Percentiles rank a stretch among this genome's conserved stretches.
phyloP scores from a whole-genome alignment of 306 rosid species.

The Glycyrrhiza uralensis region DNA sequence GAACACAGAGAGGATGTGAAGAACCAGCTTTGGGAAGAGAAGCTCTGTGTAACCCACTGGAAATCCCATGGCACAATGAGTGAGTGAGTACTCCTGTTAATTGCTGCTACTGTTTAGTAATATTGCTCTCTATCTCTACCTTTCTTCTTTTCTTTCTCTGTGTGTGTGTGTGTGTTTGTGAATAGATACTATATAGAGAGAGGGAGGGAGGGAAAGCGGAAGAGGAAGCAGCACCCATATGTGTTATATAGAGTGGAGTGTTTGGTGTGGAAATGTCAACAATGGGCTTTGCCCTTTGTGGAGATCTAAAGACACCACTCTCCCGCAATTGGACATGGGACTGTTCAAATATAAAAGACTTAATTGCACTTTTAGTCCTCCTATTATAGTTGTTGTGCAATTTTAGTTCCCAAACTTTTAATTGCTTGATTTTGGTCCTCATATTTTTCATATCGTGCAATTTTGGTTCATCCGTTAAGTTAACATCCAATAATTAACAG shows the following conservation, averaged over 20 bases:
- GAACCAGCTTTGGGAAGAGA: conserved; percentile 56
- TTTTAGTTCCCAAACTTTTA: too few species aligned
- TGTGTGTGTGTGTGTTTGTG: neutral
- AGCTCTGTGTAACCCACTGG: conserved; percentile 72
- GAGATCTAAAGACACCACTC: neutral
- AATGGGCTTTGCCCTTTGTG: neutral
- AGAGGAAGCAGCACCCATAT: neutral
- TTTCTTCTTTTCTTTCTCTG: too few species aligned
- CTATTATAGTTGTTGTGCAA: too few species aligned
- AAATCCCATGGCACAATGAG: conserved; percentile 63
- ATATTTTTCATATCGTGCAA: too few species aligned
- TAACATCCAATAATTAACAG: too few species aligned
- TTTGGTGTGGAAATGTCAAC: neutral
- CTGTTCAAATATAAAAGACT: neutral
- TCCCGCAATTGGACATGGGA: neutral
- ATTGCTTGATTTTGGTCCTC: too few species aligned
- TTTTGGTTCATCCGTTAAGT: too few species aligned
- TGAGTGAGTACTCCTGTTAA: too few species aligned
- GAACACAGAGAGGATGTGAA: conserved; percentile 53
- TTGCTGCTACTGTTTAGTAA: too few species aligned
- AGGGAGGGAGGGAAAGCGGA: neutral
- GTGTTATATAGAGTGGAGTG: conserved; percentile 3
- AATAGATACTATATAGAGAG: too few species aligned
- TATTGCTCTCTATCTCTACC: too few species aligned
- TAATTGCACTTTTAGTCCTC: too few species aligned